Conservation (phyloP, 192 early-diverging fungal genomes). For the Backusella luteola region DNA sequence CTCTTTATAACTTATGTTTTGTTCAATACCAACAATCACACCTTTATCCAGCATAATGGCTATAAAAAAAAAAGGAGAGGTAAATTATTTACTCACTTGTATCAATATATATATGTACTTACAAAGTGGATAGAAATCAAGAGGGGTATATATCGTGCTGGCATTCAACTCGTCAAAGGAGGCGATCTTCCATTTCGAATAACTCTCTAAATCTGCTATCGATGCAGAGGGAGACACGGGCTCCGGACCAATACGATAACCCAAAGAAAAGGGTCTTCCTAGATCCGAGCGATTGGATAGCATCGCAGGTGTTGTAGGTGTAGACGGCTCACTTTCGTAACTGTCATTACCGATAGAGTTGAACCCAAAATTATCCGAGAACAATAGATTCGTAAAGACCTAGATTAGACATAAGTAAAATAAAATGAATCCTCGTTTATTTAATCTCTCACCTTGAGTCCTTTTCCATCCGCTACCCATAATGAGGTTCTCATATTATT, state of each 20-base stretch:
- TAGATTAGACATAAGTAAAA: conserved; percentile 5
- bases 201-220: conserved; percentile 14
- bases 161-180: conserved; percentile 14
- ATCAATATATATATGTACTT: conserved; percentile 17
- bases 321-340: conserved; percentile 27
- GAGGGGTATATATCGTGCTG: conserved; percentile 50
- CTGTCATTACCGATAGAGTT: conserved; percentile 3
- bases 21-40: conserved; percentile 74
- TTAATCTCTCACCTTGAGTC: conserved; percentile 51
- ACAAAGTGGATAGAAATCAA: conserved; percentile 83
- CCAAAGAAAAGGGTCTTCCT: conserved; percentile 24
- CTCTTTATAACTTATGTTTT: conserved; percentile 53
- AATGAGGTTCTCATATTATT: conserved; percentile 59
- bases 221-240: conserved; percentile 11
- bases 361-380: conserved; percentile 15
- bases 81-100: background rate
- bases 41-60: conserved; percentile 72
- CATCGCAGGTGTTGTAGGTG: conserved; percentile 17
- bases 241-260: conserved; percentile 20
- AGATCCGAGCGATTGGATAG: background rate
- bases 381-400: conserved; percentile 33
- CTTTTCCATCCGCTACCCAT: conserved; percentile 68
- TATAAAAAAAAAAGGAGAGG: conserved; percentile 24
- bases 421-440: background rate
- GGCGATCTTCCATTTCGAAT: conserved; percentile 23